Evolutionary conservation across 176 grass and related monocot genomes (phyloP), one percentile per base, ranked within the genome.

Genomic region (Melocanna baccifera): DNA sequence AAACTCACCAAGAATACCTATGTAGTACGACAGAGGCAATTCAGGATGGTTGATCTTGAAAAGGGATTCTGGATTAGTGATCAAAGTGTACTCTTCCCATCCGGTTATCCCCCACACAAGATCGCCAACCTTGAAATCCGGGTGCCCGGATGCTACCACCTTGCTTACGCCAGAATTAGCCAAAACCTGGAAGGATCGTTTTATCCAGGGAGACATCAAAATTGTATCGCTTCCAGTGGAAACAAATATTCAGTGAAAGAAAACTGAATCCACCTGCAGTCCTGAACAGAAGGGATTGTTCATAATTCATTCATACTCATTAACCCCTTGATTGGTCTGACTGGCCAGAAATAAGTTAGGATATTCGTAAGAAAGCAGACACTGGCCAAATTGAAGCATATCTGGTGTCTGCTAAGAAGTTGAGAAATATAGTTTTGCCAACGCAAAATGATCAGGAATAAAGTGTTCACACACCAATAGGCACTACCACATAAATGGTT

Each of bases 1-100:
- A 9, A 62, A 75, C 81, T 29, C 77, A 96, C 93, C 90, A 37
- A 94, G 82, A 53, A 92, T 16, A 83, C 93, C 90, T n/a, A 87
- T 88, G 81, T 96, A 96, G 83, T 91, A 91, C 0, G 94, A 93
- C 25, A 96, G 86, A 69, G 91, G 86, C 1, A 96, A 5, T 46
- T 96, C 91, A n/a, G 84, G 81, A 40, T 93, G 77, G 28, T 82
- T 91, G 64, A 96, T 86, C 78, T 92, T 91, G 67, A 81, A 88
- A 68, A 90, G 59, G 1, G 76, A 81, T 12, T 71, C 84, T 3
- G 91, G 85, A 8, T 85, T 84, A 9, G 22, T 16, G 58, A 97
- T 58, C 59, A 86, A 37, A 40, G 81, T 91, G 66, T 93, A 97
- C 23, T 97, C 94, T 73, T 97, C 91, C 85, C 89, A 93, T 46